Percentiles rank a stretch among this genome's conserved stretches.
Evolutionary conservation across 768 basidiomycete genomes (phyloP).

Genomic region (Boletus sp.): DNA sequence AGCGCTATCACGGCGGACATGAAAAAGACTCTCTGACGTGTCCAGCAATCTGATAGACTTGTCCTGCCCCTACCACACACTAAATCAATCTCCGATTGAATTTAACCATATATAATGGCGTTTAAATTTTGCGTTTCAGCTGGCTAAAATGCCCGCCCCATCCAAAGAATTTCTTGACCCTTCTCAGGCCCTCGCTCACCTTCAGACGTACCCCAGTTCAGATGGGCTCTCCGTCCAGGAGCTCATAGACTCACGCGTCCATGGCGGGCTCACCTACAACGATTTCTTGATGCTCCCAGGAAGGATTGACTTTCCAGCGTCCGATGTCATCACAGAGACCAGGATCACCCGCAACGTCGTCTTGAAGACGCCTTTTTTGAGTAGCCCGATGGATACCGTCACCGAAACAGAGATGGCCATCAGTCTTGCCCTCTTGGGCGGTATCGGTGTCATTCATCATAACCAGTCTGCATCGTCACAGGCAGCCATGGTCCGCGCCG

Average conservation of each 20-base stretch:
- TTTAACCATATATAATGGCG: neutral
- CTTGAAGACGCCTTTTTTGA: constrained; percentile 94
- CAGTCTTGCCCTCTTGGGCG: constrained; percentile 90
- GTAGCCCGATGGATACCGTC: constrained; percentile 99
- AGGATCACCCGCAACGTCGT: constrained; percentile 86
- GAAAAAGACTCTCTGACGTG: neutral
- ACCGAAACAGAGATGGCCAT: constrained; percentile 95
- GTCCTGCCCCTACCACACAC: too few species aligned
- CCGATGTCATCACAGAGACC: constrained; percentile 77
- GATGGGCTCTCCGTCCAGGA: constrained; percentile 87
- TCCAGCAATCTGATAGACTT: neutral
- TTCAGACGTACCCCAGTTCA: constrained; percentile 60
- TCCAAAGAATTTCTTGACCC: constrained; percentile 55
- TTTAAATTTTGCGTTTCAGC: neutral
- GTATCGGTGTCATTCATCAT: constrained; percentile 98
- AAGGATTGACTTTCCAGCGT: constrained; percentile 89
- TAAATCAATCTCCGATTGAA: constrained; percentile 14
- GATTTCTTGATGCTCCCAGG: constrained; percentile 94
- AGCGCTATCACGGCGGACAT: neutral
- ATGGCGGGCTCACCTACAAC: constrained; percentile 96
- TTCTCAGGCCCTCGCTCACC: constrained; percentile 67
- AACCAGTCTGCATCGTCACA: constrained; percentile 83
- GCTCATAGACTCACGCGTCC: constrained; percentile 81
- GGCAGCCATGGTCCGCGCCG: constrained; percentile 95
- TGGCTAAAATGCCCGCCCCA: constrained; percentile 35